Base-by-base conservation (phyloP, 148 eudicot genomes). In the Silene latifolia region DNA sequence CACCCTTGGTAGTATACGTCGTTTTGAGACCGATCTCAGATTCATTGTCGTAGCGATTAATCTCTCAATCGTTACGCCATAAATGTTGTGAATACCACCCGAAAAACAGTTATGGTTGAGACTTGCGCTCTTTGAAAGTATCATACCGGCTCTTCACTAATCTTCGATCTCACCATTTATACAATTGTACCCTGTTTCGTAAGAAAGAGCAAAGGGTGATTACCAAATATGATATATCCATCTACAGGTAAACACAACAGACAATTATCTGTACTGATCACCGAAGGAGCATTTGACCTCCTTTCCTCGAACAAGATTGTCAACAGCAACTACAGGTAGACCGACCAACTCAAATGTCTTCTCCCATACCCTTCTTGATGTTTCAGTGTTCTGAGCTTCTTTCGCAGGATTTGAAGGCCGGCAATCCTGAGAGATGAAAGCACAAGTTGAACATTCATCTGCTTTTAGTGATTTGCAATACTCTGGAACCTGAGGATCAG, bases 381-480 rank as follows among this genome's bases (percentile, higher is more conserved):
- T 95, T 81, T 86, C 89, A 6, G 82, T 65, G 74, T 87, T 87
- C 80, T 89, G 98, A 18, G 98, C 87, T 83, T 95, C 97, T 84
- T 95, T 92, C 0, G 98, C 88, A 72, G 98, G 86, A 73, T 92
- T 92, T 81, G 97, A 66, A 4, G 98, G 98, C 44, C 90, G 93
- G 57, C 98, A 95, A 81, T 95, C 98, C 54, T 85, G 93, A 77
- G 89, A 85, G 73, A 90, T 75, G 85, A 79, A 95, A 69, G 98
- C 96, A 42, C 93, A 92, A 0, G 87, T 88, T 12, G 97, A 96
- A 93, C 97, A 92, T 27, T 95, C 96, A 63, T 95, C 98, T 8
- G 93, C 82, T 87, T 79, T 92, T 77, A 91, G 68, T 80, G 87
- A 80, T 65, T 92, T 96, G 78, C 93, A 90, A 70, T 87, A 92